Evolutionary conservation across 768 basidiomycete species (phyloP), one percentile per base, ranked within the genome.

Genomic region (Coprinopsis strossmayeri): DNA sequence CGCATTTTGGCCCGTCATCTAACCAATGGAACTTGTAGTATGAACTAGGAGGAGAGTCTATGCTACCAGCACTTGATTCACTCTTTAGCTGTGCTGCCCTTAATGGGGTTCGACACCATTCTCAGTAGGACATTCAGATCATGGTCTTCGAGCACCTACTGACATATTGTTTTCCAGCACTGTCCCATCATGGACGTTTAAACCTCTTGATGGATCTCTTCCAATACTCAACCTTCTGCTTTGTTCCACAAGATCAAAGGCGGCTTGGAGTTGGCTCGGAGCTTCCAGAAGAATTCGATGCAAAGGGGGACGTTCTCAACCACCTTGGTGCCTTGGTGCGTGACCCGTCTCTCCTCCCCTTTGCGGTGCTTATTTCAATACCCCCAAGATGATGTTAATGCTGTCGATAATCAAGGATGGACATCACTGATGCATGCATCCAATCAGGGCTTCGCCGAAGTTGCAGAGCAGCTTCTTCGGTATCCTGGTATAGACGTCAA

Each of bases 191-290:
- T 37, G 91, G 92, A 13, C 79, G 92, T 1, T 74, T 95, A 4
- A 93, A 94, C 53, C 70, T 95, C 11, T 76, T 96, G 12, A 86
- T 87, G 0, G 87, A 84, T 42, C 71, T 95, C 2, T 69, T 95
- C 3, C 67, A 79, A 55, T 83, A 74, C 53, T 72, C 83, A n/a
- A 0, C 78, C 84, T 5, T 72, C 78, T 1, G 79, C 82, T 0
- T 68, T 95, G 13, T 92, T 95, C 62, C 78, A 88, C 63, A 96
- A 95, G 68, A 85, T 93, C 51, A 89, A 82, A 59, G 90, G 91
- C 0, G 84, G 82, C 1, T n/a, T n/a, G n/a, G n/a, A n/a, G n/a
- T n/a, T n/a, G n/a, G n/a, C n/a, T 76, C 66, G 13, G 90, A 92
- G 59, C 61, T 78, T 20, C 79, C 87, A 0, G 81, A 83, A 51